These are phyloP conservation scores for Rehmannia glutinosa DNA, from an alignment of 257 asterid species.

Conservation along the genomic window DNA sequence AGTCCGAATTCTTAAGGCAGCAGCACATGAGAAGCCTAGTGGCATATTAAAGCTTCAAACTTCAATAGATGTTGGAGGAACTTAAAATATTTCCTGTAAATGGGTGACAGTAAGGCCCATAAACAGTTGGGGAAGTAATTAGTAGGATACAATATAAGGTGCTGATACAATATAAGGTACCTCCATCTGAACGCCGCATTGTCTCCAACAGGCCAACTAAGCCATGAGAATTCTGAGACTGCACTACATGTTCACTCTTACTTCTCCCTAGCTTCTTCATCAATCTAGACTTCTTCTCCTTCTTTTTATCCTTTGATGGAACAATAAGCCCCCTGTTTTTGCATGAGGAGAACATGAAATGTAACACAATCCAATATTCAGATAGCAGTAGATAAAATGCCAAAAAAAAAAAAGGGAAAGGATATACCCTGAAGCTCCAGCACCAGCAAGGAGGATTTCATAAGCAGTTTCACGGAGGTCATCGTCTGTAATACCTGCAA, in stretches of 20 bases:
- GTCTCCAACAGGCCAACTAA: constrained; percentile 90
- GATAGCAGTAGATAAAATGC: constrained; percentile 12
- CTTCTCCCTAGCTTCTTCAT: constrained; percentile 87
- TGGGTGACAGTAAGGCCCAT: not conserved
- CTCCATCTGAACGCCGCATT: constrained; percentile 99
- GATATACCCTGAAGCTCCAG: constrained; percentile 98
- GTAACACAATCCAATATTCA: constrained; percentile 3
- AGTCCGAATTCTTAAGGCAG: constrained; percentile 1
- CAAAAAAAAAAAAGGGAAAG: not conserved
- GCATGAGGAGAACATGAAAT: constrained; percentile 19
- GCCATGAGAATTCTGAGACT: constrained; percentile 67
- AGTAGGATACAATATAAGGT: constrained; percentile 5
- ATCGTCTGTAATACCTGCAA: constrained; percentile 73
- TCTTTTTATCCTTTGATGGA: constrained; percentile 87
- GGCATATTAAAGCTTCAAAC: constrained; percentile 4
- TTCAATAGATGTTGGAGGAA: not conserved
- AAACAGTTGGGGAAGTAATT: not conserved
- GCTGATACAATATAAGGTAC: constrained; percentile 44
- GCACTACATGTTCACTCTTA: constrained; percentile 60
- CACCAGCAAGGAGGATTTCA: constrained; percentile 93
- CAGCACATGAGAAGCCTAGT: not conserved
- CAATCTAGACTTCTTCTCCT: constrained; percentile 73
- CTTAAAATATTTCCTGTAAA: not conserved
- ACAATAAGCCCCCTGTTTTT: constrained; percentile 84
- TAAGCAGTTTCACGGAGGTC: constrained; percentile 96